phyloP scores from a whole-genome alignment of 78 protist species.

The Emiliania huxleyi region DNA sequence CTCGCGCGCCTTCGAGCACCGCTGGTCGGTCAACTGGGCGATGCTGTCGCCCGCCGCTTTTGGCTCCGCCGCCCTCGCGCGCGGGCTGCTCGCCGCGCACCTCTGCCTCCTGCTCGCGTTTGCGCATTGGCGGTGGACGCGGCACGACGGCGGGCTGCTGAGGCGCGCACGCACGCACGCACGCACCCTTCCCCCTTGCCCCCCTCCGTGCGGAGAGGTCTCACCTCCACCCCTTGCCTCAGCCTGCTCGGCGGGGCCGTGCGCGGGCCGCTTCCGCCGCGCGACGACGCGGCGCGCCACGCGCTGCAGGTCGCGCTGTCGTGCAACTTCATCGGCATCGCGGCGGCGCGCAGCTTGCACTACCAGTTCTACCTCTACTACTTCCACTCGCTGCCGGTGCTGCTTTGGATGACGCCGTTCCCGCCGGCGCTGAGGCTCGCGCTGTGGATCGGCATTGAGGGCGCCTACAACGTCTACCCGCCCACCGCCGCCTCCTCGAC shows the following conservation, averaged over 20 bases:
- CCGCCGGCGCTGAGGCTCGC: not conserved
- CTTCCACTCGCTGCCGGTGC: conserved; percentile 79
- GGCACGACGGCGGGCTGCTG: not conserved
- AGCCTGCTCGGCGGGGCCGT: not conserved
- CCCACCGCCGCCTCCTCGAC: not conserved
- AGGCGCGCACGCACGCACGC: too few relatives aligned
- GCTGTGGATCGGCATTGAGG: not conserved
- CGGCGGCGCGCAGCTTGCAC: conserved; percentile 78
- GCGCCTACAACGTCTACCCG: not conserved
- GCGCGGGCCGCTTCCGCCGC: not conserved
- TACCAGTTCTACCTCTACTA: conserved; percentile 93
- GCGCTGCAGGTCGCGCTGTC: too few relatives aligned
- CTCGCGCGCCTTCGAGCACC: conserved; percentile 17
- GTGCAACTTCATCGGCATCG: conserved; percentile 80
- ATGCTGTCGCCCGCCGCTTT: conserved; percentile 67
- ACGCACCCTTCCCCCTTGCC: too few relatives aligned
- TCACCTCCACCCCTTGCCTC: too few relatives aligned
- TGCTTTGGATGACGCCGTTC: conserved; percentile 65
- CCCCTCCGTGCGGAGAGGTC: too few relatives aligned
- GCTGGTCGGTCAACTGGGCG: conserved; percentile 90
- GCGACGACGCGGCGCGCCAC: not conserved
- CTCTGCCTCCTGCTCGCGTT: conserved; percentile 47
- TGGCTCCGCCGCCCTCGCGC: conserved; percentile 45
- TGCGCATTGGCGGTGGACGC: conserved; percentile 16
- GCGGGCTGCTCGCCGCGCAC: conserved; percentile 56